A percentile compares a stretch with the other conserved stretches of the same genome.
phyloP scores from a whole-genome alignment of 768 basidiomycete genomes.

The Podaxis sp. region DNA sequence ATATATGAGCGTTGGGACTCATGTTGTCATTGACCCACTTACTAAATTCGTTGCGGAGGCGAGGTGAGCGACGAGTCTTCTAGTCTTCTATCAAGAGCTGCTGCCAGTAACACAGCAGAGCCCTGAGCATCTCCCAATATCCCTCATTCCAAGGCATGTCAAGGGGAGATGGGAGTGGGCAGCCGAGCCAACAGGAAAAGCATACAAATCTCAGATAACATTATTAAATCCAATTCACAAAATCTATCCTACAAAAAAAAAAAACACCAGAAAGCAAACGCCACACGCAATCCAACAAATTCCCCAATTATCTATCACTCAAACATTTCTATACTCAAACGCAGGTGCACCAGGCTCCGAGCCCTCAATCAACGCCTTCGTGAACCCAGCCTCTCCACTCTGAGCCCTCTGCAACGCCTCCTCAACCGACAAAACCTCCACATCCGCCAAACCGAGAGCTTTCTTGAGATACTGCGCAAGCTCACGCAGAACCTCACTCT shows the following conservation, averaged over 20 bases:
- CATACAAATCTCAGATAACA: neutral
- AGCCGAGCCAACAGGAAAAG: too few species aligned
- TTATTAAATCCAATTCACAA: neutral
- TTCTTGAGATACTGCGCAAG: conserved; percentile 80
- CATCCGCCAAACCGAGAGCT: conserved; percentile 64
- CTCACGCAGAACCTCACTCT: conserved; percentile 64
- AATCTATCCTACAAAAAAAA: neutral
- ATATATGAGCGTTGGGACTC: too few species aligned
- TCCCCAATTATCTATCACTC: neutral
- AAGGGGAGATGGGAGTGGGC: too few species aligned
- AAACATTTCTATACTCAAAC: conserved; percentile 84
- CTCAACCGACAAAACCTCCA: conserved; percentile 65
- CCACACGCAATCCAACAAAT: neutral
- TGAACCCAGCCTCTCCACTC: conserved; percentile 50
- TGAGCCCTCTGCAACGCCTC: conserved; percentile 51
- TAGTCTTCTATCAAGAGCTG: too few species aligned
- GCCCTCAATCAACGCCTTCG: conserved; percentile 66
- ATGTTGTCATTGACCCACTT: too few species aligned
- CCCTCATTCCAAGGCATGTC: too few species aligned
- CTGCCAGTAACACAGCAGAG: too few species aligned
- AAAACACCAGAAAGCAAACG: too few species aligned
- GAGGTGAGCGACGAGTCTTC: too few species aligned
- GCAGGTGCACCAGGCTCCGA: conserved; percentile 87
- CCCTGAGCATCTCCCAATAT: too few species aligned
- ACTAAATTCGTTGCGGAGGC: too few species aligned